Base-by-base conservation (phyloP, 2,329 filamentous ascomycete genomes). In the Trichoderma sp. region DNA sequence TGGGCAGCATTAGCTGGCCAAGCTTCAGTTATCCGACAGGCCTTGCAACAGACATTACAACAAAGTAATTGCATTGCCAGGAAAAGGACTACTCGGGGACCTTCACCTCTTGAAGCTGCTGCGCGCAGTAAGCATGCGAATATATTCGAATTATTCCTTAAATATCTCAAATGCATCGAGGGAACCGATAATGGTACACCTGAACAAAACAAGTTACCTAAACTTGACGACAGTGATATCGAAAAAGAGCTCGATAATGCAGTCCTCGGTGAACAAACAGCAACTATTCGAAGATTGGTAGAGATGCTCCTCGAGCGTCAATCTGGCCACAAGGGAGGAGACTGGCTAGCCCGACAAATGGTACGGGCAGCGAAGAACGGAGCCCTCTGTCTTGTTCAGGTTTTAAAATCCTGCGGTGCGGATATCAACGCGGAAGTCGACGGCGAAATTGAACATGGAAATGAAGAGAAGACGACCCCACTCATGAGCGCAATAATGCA, bases 241-340 rank as follows among this genome's bases (percentile, higher is more conserved):
- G n/a, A 60, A 34, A 1, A 45, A 4, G 57, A 60, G 12, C 29
- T 60, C 5, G 10, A 1, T 0, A 22, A 0, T 3, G 57, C 57
- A 6, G n/a, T 10, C 13, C 5, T 6, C 17, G 9, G 9, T 6
- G 13, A 17, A 7, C 57, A 60, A 13, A 60, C 12, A 15, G n/a
- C 15, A 6, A 48, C 8, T 1, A n/a, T 48, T 5, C 2, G 2
- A 2, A 60, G 17, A 17, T 34, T 60, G 8, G 4, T 60, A 1
- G 12, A 32, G 9, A 2, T 22, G 8, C 25, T 17, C 4, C 12
- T 29, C 10, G 4, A 17, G 7, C 10, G 4, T 4, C 54, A 59
- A 15, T 0, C 15, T n/a, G 50, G 29, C 4, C 2, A 17, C 2
- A 5, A 13, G 0, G 8, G 9, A 5, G 15, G 10, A 1, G 1